These are phyloP conservation scores for Myxozyma vanderwaltii DNA, from an alignment of 805 yeast species.

Conservation along the genomic window DNA sequence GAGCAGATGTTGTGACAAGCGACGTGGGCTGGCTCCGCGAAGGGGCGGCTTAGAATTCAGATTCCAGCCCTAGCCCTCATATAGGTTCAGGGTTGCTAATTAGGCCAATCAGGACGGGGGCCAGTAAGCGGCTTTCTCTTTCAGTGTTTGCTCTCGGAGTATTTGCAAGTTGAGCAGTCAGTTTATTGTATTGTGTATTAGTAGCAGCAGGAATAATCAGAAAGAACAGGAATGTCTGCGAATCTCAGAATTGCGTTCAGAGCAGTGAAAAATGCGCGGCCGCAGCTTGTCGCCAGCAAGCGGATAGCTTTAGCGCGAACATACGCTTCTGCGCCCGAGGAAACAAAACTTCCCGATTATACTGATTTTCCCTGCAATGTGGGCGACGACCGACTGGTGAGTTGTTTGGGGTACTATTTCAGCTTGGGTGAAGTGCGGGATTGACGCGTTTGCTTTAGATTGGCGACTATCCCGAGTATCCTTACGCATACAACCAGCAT, in stretches of 20 bases:
- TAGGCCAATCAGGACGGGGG: slow-evolving; percentile 9
- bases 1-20: slow-evolving; percentile 6
- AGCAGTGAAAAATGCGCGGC: neutral
- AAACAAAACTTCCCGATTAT: neutral
- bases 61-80: neutral
- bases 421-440: neutral
- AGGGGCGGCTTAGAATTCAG: slow-evolving; percentile 1
- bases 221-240: neutral
- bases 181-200: neutral
- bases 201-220: neutral
- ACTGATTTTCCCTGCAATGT: slow-evolving; percentile 6
- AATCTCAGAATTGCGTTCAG: neutral
- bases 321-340: slow-evolving; percentile 18
- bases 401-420: neutral
- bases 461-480: slow-evolving; percentile 64
- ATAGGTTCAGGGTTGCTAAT: neutral
- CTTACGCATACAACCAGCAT: slow-evolving; percentile 59
- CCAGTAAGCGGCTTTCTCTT: slow-evolving; percentile 6
- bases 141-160: neutral
- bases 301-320: slow-evolving; percentile 7
- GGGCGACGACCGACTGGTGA: slow-evolving; percentile 28
- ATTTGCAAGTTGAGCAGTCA: neutral
- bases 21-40: slow-evolving; percentile 9
- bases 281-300: neutral
- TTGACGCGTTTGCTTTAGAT: slow-evolving; percentile 7